Percentiles rank a stretch among this genome's conserved stretches.
Conservation (phyloP, 1,284 basidiomycete genomes). For the Microbotryomycetes sp. region DNA sequence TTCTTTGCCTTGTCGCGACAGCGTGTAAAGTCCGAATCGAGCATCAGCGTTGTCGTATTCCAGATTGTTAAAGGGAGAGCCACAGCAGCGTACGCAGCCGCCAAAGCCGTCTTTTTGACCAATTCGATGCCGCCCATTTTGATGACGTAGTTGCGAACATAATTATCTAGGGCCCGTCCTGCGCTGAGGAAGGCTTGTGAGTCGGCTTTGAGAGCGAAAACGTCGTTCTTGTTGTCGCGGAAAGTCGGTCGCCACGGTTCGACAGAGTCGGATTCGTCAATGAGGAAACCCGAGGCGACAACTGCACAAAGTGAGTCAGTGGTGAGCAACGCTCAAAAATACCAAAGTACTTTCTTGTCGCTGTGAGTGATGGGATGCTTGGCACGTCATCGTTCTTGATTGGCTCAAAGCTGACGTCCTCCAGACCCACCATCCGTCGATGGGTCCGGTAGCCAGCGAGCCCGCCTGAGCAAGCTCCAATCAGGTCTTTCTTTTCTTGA, state of each 20-base stretch:
- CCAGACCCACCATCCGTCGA: conserved; percentile 48
- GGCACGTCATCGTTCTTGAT: conserved; percentile 41
- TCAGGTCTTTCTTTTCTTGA: background rate
- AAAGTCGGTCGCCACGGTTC: conserved; percentile 41
- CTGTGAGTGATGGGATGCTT: conserved; percentile 30
- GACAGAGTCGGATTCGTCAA: conserved; percentile 44
- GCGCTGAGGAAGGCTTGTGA: conserved; percentile 39
- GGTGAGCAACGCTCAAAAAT: background rate
- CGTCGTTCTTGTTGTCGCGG: conserved; percentile 39
- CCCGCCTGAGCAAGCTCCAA: conserved; percentile 33
- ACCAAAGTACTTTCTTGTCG: conserved; percentile 4
- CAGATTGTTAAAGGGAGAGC: conserved; percentile 46
- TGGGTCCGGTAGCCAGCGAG: conserved; percentile 47
- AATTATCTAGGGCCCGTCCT: conserved; percentile 44
- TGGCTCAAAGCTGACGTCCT: conserved; percentile 46
- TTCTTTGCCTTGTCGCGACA: conserved; percentile 48
- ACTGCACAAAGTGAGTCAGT: conserved; percentile 39
- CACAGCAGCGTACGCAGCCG: conserved; percentile 49
- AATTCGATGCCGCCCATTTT: conserved; percentile 45
- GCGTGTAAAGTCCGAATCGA: conserved; percentile 43
- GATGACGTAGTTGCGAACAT: conserved; percentile 40
- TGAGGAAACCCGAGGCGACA: conserved; percentile 46
- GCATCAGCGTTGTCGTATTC: conserved; percentile 37
- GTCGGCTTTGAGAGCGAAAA: conserved; percentile 44
- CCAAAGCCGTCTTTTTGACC: conserved; percentile 50